These are phyloP conservation scores for Phaeomoniella chlamydospora DNA, from an alignment of 2,329 filamentous ascomycete genomes.

Conservation along the genomic window DNA sequence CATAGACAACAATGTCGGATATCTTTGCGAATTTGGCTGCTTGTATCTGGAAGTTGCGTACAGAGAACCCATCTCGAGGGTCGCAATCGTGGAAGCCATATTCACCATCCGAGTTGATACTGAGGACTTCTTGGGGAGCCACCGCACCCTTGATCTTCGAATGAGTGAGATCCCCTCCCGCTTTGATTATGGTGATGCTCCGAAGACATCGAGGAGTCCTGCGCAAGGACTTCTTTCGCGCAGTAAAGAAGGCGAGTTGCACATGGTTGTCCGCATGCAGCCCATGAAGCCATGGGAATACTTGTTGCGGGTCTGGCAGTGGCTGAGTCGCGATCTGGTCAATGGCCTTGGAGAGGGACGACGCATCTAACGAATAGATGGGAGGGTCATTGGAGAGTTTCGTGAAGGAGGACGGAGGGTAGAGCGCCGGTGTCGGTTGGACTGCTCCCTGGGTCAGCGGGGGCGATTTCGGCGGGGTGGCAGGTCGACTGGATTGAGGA, in stretches of 20 bases:
- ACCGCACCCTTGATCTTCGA: conserved; percentile 79
- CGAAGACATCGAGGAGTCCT: conserved; percentile 64
- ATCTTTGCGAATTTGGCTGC: conserved; percentile 72
- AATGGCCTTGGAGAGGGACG: conserved; percentile 55
- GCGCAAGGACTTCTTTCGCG: conserved; percentile 55
- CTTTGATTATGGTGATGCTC: conserved; percentile 74
- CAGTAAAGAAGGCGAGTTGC: conserved; percentile 79
- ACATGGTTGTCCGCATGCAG: conserved; percentile 78
- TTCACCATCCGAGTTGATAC: conserved; percentile 28
- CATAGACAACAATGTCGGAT: conserved; percentile 88
- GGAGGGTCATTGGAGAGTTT: conserved; percentile 40
- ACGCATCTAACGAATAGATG: conserved; percentile 60
- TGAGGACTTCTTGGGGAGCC: conserved; percentile 64
- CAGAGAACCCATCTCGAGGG: conserved; percentile 80
- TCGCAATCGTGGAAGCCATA: conserved; percentile 67
- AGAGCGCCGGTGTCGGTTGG: conserved; percentile 54
- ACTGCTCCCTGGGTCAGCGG: conserved; percentile 39
- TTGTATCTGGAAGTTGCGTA: conserved; percentile 96
- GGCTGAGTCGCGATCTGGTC: conserved; percentile 66
- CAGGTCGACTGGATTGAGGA: conserved; percentile 24
- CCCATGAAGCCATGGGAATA: conserved; percentile 95
- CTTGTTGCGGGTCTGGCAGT: conserved; percentile 66
- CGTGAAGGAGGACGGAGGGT: conserved; percentile 54
- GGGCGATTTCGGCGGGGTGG: conserved; percentile 53
- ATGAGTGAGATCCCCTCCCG: conserved; percentile 60